Conservation (phyloP, 495 filamentous ascomycete genomes). For the Penicillium subrubescens region DNA sequence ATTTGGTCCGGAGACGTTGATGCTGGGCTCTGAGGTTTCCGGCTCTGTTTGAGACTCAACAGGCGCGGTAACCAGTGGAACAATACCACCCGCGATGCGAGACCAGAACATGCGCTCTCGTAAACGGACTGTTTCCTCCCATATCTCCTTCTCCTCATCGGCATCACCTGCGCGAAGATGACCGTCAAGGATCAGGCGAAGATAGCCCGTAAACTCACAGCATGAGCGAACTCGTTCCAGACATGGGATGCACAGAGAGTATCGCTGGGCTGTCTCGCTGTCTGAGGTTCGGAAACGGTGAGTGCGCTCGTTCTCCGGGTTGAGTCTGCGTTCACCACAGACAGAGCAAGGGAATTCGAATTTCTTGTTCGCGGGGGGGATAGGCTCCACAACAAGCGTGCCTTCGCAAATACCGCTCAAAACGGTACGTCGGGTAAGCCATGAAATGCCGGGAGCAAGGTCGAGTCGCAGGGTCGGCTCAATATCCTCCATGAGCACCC, state of each 20-base stretch:
- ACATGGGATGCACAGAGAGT: slow-evolving; percentile 90
- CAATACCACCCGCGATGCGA: slow-evolving; percentile 82
- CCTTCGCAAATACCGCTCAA: slow-evolving; percentile 81
- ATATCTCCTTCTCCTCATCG: slow-evolving; percentile 78
- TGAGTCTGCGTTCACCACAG: slow-evolving; percentile 80
- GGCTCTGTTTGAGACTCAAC: slow-evolving; percentile 6
- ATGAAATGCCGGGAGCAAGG: slow-evolving; percentile 85
- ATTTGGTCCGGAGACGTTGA: neutral
- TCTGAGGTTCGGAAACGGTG: slow-evolving; percentile 90
- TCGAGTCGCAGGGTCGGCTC: slow-evolving; percentile 92
- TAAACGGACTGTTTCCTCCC: slow-evolving; percentile 89
- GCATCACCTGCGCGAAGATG: slow-evolving; percentile 75
- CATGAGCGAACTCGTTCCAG: slow-evolving; percentile 79
- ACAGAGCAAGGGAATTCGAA: slow-evolving; percentile 78
- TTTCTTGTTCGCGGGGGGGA: slow-evolving; percentile 59
- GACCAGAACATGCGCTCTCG: slow-evolving; percentile 97
- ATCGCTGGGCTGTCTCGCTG: slow-evolving; percentile 76
- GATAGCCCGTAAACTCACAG: slow-evolving; percentile 89
- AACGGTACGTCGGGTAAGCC: slow-evolving; percentile 84
- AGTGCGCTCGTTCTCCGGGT: slow-evolving; percentile 69
- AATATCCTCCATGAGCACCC: slow-evolving; percentile 82
- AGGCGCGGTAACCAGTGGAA: slow-evolving; percentile 58
- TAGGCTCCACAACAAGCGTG: slow-evolving; percentile 86
- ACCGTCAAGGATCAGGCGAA: slow-evolving; percentile 87
- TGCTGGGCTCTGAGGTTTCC: slow-evolving; percentile 2